Percentiles rank a stretch among this genome's conserved stretches.
Evolutionary conservation across 2,329 filamentous ascomycete species (phyloP).

Genomic region (Penicillium janthinellum): DNA sequence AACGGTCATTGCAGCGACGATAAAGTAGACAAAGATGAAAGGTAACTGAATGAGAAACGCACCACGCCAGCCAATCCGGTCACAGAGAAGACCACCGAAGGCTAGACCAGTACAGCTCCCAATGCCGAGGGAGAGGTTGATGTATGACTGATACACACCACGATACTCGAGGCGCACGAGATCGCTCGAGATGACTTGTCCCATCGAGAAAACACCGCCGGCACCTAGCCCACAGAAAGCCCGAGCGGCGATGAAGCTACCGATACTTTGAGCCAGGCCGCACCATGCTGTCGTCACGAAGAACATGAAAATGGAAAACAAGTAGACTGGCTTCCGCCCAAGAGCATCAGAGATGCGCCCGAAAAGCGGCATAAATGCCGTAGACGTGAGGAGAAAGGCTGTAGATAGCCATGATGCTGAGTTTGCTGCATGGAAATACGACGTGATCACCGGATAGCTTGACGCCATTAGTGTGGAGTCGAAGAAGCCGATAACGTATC

Average conservation of each 20-base stretch:
- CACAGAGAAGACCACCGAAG: conserved; percentile 44
- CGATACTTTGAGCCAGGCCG: conserved; percentile 67
- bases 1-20: conserved; percentile 48
- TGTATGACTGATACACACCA: conserved; percentile 46
- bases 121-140: conserved; percentile 42
- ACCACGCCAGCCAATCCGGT: conserved; percentile 45
- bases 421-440: conserved; percentile 75
- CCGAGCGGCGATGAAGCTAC: conserved; percentile 69
- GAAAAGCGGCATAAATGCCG: conserved; percentile 73
- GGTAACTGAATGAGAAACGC: conserved; percentile 55
- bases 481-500: conserved; percentile 63
- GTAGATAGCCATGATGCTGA: conserved; percentile 82
- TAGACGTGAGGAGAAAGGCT: conserved; percentile 74
- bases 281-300: conserved; percentile 69
- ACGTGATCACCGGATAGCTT: conserved; percentile 78
- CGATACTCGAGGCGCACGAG: conserved; percentile 70
- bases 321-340: conserved; percentile 68
- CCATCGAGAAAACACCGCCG: conserved; percentile 70
- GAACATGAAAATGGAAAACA: conserved; percentile 65
- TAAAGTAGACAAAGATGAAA: conserved; percentile 48
- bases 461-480: conserved; percentile 82
- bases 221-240: conserved; percentile 73
- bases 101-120: conserved; percentile 44
- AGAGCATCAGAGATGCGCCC: conserved; percentile 74
- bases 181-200: conserved; percentile 63